Base-by-base conservation (phyloP, 805 yeast genomes). In the Candida pini region DNA sequence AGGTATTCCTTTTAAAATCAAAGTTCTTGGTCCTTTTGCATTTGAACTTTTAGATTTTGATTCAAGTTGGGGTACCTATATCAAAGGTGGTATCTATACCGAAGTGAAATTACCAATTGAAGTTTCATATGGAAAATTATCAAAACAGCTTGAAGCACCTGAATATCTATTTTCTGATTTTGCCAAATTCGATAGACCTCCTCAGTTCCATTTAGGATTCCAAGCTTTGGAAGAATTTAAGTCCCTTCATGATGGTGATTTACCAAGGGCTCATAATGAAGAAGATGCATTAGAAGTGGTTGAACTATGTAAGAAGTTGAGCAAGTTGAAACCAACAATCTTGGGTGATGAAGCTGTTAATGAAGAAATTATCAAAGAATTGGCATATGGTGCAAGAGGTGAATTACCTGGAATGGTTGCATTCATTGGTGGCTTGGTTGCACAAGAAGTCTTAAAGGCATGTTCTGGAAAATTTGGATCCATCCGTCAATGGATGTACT, bases 391-490 rank as follows among this genome's bases (percentile, higher is more conserved):
- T 58, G 81, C 97, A 2, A 71, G 79, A 34, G 98, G 98, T 62
- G 96, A 90, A 51, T 62, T 90, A 31, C 95, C 96, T 15, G 95
- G 90, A 24, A 63, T 87, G 55, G 79, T 77, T 45, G 97, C 97
- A 2, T 81, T 89, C 41, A 75, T 78, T 52, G 98, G 98, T 59
- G 97, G 97, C 22, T 67, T 90, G 35, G 81, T 86, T 30, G 98
- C 98, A 3, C 98, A 92, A 62, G 98, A 92, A 63, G 96, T 86
- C 15, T 71, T 92, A 55, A 92, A 92, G 64, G 95, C 95, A 28
- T 83, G 89, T 49, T 85, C 97, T 9, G 95, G 97, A 33, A 92
- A 92, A 63, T 92, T 89, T 53, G 76, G 80, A n/a, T 98, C 98
- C 7, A 67, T 90, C 35, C 81, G 83, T 58, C 98, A 92, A 65